phyloP scores from a whole-genome alignment of 2,329 filamentous ascomycete species.

The Cladophialophora immunda region DNA sequence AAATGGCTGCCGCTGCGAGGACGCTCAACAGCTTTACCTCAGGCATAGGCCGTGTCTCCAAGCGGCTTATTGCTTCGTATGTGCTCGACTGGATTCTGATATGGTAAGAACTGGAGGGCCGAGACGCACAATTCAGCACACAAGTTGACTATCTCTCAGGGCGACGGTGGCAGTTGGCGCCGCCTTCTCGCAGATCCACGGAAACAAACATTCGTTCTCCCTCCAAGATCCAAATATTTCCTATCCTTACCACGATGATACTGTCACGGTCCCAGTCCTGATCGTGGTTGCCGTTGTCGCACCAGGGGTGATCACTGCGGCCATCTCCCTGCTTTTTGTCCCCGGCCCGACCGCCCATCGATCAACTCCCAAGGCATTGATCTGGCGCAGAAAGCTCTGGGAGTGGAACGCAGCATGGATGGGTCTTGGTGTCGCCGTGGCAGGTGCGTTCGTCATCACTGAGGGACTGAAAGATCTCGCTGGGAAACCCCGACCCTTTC shows the following conservation, averaged over 20 bases:
- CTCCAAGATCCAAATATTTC: constrained; percentile 79
- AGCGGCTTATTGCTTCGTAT: constrained; percentile 70
- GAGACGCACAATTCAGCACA: neutral
- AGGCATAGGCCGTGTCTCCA: constrained; percentile 48
- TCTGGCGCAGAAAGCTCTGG: constrained; percentile 88
- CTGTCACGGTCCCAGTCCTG: constrained; percentile 73
- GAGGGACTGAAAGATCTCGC: constrained; percentile 82
- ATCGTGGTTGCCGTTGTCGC: constrained; percentile 69
- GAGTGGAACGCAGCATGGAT: constrained; percentile 88
- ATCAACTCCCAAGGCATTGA: constrained; percentile 68
- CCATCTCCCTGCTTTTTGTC: constrained; percentile 74
- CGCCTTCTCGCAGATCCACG: constrained; percentile 66
- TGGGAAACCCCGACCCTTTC: constrained; percentile 71
- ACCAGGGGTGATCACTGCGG: constrained; percentile 73
- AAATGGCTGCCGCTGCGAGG: constrained; percentile 33
- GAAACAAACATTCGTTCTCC: constrained; percentile 63
- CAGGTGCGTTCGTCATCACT: constrained; percentile 79
- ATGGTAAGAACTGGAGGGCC: constrained; percentile 54
- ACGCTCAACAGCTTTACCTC: constrained; percentile 32
- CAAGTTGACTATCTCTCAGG: constrained; percentile 44
- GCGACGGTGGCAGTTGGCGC: constrained; percentile 67
- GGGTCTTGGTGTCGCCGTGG: constrained; percentile 77
- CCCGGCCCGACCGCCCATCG: constrained; percentile 74
- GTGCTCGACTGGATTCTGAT: constrained; percentile 75
- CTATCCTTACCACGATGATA: constrained; percentile 77